These are phyloP conservation scores for Penicillium fimorum DNA, from an alignment of 495 filamentous ascomycete genomes.

Conservation along the genomic window DNA sequence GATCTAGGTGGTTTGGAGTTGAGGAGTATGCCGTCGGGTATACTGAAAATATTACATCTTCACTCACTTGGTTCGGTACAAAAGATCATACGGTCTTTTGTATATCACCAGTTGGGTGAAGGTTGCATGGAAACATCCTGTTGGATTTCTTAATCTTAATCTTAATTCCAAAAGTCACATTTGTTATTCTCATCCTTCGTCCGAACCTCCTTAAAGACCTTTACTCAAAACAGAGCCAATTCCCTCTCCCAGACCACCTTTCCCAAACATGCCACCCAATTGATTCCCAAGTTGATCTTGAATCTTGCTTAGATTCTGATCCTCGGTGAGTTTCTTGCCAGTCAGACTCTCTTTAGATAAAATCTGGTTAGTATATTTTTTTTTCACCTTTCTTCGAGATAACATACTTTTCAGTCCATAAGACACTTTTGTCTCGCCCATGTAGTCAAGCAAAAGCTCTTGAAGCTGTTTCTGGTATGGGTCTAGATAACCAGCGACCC, in stretches of 20 bases:
- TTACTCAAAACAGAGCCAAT: slow-evolving; percentile 28
- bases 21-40: neutral
- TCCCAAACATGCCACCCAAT: slow-evolving; percentile 26
- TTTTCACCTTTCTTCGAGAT: neutral
- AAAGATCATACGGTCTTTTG: neutral
- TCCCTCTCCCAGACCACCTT: slow-evolving; percentile 23
- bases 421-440: slow-evolving; percentile 52
- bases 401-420: slow-evolving; percentile 40
- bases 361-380: neutral
- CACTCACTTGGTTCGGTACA: neutral
- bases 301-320: slow-evolving; percentile 36
- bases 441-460: slow-evolving; percentile 46
- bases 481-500: slow-evolving; percentile 37
- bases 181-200: neutral
- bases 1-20: neutral
- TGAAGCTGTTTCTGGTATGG: slow-evolving; percentile 42
- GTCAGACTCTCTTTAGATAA: slow-evolving; percentile 24
- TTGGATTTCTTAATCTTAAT: neutral
- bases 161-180: neutral
- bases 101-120: neutral
- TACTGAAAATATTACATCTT: neutral
- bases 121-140: neutral
- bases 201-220: slow-evolving; percentile 9
- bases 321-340: slow-evolving; percentile 34
- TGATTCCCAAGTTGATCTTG: slow-evolving; percentile 35